A percentile compares a stretch with the other conserved stretches of the same genome.
phyloP scores from a whole-genome alignment of 306 rosid genomes.

The Pyrus bretschneideri region DNA sequence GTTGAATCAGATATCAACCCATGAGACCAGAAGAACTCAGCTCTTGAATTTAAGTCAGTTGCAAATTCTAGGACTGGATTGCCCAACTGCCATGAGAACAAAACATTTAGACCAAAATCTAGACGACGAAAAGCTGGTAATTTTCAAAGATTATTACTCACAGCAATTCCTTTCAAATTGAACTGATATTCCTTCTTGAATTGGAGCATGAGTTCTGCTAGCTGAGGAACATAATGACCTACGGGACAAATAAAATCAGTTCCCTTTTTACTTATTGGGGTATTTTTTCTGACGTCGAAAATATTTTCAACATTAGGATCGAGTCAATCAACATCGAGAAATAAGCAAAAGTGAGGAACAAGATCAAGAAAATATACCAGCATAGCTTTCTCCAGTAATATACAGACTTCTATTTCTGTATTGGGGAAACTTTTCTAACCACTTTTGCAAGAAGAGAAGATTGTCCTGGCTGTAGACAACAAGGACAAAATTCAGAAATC shows the following conservation, averaged over 20 bases:
- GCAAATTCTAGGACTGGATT: constrained; percentile 52
- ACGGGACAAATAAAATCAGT: background rate
- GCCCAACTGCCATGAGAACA: constrained; percentile 34
- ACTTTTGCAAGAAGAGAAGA: constrained; percentile 43
- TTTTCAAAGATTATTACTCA: constrained; percentile 16
- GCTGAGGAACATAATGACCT: constrained; percentile 58
- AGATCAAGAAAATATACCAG: constrained; percentile 17
- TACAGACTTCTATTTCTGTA: constrained; percentile 41
- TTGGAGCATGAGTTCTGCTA: constrained; percentile 49
- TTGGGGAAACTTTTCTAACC: constrained; percentile 46
- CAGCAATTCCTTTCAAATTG: constrained; percentile 55
- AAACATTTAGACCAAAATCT: background rate
- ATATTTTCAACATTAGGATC: background rate
- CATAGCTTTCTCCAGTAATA: constrained; percentile 51
- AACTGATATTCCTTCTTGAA: constrained; percentile 28
- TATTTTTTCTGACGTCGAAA: background rate
- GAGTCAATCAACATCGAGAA: background rate
- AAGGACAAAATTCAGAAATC: constrained; percentile 23
- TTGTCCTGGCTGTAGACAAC: constrained; percentile 41
- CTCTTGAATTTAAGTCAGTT: constrained; percentile 52
- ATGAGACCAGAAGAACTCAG: constrained; percentile 58
- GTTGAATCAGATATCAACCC: constrained; percentile 54
- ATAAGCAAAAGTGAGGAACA: background rate
- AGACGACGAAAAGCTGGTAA: background rate
- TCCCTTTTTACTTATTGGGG: background rate